Conservation (phyloP, 2,329 filamentous ascomycete species). For the Microdochium nivale region DNA sequence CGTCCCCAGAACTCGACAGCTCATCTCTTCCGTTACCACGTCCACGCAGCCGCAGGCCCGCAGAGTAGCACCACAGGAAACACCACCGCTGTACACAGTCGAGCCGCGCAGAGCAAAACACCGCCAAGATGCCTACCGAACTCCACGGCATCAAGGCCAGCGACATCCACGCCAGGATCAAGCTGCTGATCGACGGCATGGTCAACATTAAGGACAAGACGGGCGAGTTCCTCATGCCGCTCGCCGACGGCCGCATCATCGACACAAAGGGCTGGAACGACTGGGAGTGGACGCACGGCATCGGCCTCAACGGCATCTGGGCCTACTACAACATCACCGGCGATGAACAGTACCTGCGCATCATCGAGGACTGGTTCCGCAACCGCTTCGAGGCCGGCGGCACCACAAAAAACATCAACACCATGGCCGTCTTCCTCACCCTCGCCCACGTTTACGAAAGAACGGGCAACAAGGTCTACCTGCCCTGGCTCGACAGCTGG, state of each 20-base stretch:
- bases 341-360: conserved; percentile 47
- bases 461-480: conserved; percentile 57
- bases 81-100: background rate
- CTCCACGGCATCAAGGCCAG: conserved; percentile 35
- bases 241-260: conserved; percentile 67
- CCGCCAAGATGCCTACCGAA: conserved; percentile 28
- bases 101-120: background rate
- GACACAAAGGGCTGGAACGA: conserved; percentile 80
- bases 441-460: conserved; percentile 72
- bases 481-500: conserved; percentile 74
- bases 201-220: conserved; percentile 71
- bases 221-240: conserved; percentile 62
- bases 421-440: conserved; percentile 71
- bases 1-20: background rate
- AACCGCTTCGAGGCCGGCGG: conserved; percentile 59
- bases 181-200: conserved; percentile 62
- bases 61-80: background rate
- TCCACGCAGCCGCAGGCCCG: background rate
- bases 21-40: background rate
- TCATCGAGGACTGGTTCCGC: conserved; percentile 68
- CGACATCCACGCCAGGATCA: conserved; percentile 47
- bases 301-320: conserved; percentile 74
- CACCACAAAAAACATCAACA: conserved; percentile 82
- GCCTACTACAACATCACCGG: conserved; percentile 71
- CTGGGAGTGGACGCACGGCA: conserved; percentile 78